Percentiles rank a stretch among this genome's conserved stretches.
These are phyloP conservation scores for Fusarium dimerum DNA, from an alignment of 2,329 filamentous ascomycete genomes.

Conservation along the genomic window DNA sequence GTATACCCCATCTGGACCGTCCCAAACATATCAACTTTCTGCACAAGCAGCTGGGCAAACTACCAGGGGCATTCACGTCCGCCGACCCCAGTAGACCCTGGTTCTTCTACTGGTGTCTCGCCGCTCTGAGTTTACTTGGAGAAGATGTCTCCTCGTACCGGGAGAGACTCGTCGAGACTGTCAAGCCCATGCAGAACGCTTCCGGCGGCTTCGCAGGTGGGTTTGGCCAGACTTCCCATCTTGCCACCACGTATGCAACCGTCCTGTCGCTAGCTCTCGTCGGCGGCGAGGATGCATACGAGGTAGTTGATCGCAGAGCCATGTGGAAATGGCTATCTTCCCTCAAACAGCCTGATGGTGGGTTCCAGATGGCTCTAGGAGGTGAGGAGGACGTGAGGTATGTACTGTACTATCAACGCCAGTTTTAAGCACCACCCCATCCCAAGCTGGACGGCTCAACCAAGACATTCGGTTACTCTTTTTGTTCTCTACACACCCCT, in stretches of 20 bases:
- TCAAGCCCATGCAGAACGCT: conserved; percentile 78
- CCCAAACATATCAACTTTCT: conserved; percentile 64
- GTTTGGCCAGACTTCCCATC: conserved; percentile 86
- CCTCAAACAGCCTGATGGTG: conserved; percentile 84
- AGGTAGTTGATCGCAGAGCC: conserved; percentile 74
- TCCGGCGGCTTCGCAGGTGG: conserved; percentile 89
- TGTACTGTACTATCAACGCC: conserved; percentile 29
- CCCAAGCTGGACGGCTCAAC: not conserved
- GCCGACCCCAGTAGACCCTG: conserved; percentile 89
- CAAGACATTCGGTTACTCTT: not conserved
- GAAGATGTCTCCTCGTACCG: conserved; percentile 71
- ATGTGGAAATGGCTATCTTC: conserved; percentile 91
- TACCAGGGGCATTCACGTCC: conserved; percentile 70
- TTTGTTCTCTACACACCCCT: conserved; percentile 7
- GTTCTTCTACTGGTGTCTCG: conserved; percentile 91
- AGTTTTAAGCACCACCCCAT: conserved; percentile 19
- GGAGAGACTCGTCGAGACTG: conserved; percentile 70
- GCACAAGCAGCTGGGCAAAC: conserved; percentile 55
- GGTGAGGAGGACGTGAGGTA: conserved; percentile 93
- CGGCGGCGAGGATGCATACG: conserved; percentile 72
- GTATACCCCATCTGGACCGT: conserved; percentile 73
- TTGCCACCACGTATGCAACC: conserved; percentile 85
- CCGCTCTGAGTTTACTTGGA: conserved; percentile 73
- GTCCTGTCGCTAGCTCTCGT: conserved; percentile 78
- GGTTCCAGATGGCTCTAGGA: conserved; percentile 83